phyloP scores from a whole-genome alignment of 2,329 filamentous ascomycete species.

The Trichoderma afroharzianum region DNA sequence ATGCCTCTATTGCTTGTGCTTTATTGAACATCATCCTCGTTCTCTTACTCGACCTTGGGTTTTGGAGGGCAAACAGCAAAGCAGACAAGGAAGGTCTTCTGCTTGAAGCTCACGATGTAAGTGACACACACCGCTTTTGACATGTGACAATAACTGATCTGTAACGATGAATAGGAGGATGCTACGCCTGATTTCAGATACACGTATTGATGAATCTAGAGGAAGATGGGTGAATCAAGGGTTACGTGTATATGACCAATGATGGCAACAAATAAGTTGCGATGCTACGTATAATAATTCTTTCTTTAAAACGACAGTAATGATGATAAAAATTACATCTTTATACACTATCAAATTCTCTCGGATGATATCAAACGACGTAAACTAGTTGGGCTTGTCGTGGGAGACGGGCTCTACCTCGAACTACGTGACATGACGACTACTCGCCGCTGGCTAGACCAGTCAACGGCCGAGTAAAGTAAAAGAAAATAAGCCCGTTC shows the following conservation, averaged over 20 bases:
- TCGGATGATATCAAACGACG: no score
- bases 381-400: background rate
- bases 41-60: conserved; percentile 37
- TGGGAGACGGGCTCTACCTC: background rate
- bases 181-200: conserved; percentile 33
- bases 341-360: no score
- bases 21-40: conserved; percentile 47
- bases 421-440: background rate
- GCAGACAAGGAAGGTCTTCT: conserved; percentile 52
- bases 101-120: conserved; percentile 49
- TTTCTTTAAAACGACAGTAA: background rate
- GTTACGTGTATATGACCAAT: background rate
- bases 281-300: background rate
- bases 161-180: conserved; percentile 23
- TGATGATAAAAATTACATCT: background rate
- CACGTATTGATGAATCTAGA: conserved; percentile 20
- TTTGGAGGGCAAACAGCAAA: conserved; percentile 43
- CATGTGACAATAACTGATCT: background rate
- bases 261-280: background rate
- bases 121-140: conserved; percentile 23
- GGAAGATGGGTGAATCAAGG: background rate
- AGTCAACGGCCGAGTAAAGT: no score
- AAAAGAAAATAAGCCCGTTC: background rate
- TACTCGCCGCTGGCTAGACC: rapidly evolving
- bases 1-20: conserved; percentile 50